phyloP scores from a whole-genome alignment of 2,329 filamentous ascomycete species.

The Aspergillus sojae region DNA sequence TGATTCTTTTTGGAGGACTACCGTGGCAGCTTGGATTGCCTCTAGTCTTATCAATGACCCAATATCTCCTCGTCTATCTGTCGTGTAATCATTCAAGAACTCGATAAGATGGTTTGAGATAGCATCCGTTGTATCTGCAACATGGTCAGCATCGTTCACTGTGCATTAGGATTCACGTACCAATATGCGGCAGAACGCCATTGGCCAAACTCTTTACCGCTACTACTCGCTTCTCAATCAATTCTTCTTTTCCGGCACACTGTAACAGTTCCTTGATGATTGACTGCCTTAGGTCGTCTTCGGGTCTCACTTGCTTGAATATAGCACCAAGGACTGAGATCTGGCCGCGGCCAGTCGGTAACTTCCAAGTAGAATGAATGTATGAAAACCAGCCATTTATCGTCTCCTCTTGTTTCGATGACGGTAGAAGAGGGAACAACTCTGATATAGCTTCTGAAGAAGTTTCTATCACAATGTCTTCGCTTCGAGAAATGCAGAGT shows the following conservation, averaged over 20 bases:
- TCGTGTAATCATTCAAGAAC: constrained; percentile 83
- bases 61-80: constrained; percentile 84
- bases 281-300: constrained; percentile 25
- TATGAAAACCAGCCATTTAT: constrained; percentile 45
- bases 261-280: constrained; percentile 39
- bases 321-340: constrained; percentile 46
- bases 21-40: constrained; percentile 68
- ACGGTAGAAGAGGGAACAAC: constrained; percentile 42
- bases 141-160: constrained; percentile 20
- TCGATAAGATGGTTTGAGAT: constrained; percentile 34
- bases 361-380: constrained; percentile 38
- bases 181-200: constrained; percentile 40
- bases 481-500: constrained; percentile 43
- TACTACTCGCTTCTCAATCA: constrained; percentile 45
- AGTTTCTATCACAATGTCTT: constrained; percentile 44
- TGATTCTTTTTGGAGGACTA: constrained; percentile 29
- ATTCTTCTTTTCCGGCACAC: constrained; percentile 38
- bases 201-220: constrained; percentile 44
- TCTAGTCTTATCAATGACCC: constrained; percentile 83
- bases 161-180: constrained; percentile 27
- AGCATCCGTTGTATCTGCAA: constrained; percentile 31
- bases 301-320: constrained; percentile 35
- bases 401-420: constrained; percentile 34
- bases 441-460: constrained; percentile 44
- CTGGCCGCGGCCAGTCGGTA: constrained; percentile 46